Evolutionary conservation across 2,329 filamentous ascomycete genomes (phyloP).

Genomic region (Alternaria sp.): DNA sequence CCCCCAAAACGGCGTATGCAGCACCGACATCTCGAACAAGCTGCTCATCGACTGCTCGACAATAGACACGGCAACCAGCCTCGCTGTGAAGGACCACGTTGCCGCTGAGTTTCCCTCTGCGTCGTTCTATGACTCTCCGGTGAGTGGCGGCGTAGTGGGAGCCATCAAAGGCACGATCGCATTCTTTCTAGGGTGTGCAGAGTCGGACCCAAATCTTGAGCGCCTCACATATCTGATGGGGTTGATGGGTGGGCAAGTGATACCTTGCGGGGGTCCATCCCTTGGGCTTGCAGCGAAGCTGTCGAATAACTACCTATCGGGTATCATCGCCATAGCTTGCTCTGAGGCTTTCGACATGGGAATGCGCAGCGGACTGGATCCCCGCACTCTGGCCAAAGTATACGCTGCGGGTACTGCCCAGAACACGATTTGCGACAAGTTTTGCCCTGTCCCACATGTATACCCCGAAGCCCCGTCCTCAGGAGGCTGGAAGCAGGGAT

Average conservation of each 20-base stretch:
- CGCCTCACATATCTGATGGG: slow-evolving; percentile 54
- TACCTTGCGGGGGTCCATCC: slow-evolving; percentile 63
- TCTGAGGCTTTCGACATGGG: slow-evolving; percentile 67
- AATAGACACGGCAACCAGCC: slow-evolving; percentile 61
- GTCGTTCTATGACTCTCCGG: slow-evolving; percentile 61
- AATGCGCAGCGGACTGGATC: slow-evolving; percentile 63
- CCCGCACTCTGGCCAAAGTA: slow-evolving; percentile 59
- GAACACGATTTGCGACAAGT: slow-evolving; percentile 59
- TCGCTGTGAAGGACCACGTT: slow-evolving; percentile 53
- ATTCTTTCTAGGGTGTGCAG: slow-evolving; percentile 62
- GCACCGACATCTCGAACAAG: slow-evolving; percentile 51
- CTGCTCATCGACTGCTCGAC: slow-evolving; percentile 63
- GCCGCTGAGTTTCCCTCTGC: slow-evolving; percentile 47
- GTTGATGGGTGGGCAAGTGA: slow-evolving; percentile 61
- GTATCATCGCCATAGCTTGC: slow-evolving; percentile 64
- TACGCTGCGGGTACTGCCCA: slow-evolving; percentile 61
- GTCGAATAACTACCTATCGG: slow-evolving; percentile 67
- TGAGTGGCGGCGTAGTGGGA: slow-evolving; percentile 61
- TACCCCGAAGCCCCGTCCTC: slow-evolving; percentile 56
- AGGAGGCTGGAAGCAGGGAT: slow-evolving; percentile 61
- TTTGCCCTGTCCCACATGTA: slow-evolving; percentile 60
- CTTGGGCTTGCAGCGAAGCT: slow-evolving; percentile 65
- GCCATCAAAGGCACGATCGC: slow-evolving; percentile 59
- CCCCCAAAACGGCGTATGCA: slow-evolving; percentile 51
- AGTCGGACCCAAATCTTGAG: slow-evolving; percentile 53